Evolutionary conservation across 2,329 filamentous ascomycete genomes (phyloP).

Genomic region (Colletotrichum higginsianum): DNA sequence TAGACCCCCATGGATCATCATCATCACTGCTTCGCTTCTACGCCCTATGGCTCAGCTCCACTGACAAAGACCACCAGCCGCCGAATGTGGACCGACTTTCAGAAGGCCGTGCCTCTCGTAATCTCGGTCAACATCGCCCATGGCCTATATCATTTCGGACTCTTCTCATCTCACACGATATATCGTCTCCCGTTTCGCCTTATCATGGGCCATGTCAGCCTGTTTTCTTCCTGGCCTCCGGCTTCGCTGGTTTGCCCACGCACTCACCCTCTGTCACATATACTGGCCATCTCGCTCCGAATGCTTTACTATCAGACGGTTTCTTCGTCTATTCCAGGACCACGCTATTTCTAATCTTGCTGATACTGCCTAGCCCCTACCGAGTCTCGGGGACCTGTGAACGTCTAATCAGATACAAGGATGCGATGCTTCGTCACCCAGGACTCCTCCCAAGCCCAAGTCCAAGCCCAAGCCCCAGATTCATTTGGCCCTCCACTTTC

Average conservation of each 20-base stretch:
- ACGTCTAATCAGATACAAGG: constrained; percentile 7
- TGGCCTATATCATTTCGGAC: too few relatives aligned
- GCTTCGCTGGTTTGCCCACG: neutral
- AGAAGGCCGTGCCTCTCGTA: constrained; percentile 17
- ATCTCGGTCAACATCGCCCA: constrained; percentile 11
- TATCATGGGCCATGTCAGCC: too few relatives aligned
- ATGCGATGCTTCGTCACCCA: neutral
- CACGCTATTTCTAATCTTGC: neutral
- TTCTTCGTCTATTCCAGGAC: constrained; percentile 16
- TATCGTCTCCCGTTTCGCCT: neutral
- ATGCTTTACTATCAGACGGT: neutral
- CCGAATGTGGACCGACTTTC: constrained; percentile 37
- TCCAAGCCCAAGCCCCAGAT: neutral
- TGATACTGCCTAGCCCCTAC: neutral
- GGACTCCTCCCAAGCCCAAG: neutral
- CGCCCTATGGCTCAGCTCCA: constrained; percentile 24
- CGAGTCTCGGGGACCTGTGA: neutral
- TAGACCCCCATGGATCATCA: constrained; percentile 11
- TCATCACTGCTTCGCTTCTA: constrained; percentile 10
- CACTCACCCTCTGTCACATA: constrained; percentile 20
- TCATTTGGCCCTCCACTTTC: constrained; percentile 3
- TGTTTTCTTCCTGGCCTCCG: neutral
- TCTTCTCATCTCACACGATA: too few relatives aligned
- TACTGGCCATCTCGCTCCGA: constrained; percentile 17
- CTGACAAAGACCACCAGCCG: constrained; percentile 48